These are phyloP conservation scores for Schizothecium vesticola DNA, from an alignment of 495 filamentous ascomycete genomes.

Conservation along the genomic window DNA sequence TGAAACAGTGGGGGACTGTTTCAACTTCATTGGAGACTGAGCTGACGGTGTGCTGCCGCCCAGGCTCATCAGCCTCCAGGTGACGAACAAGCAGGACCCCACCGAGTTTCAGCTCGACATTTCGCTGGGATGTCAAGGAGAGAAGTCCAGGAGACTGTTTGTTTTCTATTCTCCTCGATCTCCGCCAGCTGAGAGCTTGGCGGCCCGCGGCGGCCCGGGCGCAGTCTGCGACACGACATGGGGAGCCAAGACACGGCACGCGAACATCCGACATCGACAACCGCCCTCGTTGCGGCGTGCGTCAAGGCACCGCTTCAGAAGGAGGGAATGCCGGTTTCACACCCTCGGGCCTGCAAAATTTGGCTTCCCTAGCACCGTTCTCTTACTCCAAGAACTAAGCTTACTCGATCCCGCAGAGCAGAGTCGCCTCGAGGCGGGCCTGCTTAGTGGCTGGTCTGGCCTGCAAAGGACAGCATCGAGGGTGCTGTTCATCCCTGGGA, in stretches of 20 bases:
- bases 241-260: conserved; percentile 12
- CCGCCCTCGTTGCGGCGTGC: conserved; percentile 10
- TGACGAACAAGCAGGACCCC: too few relatives aligned
- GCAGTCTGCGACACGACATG: conserved; percentile 16
- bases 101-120: not conserved
- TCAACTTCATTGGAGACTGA: not conserved
- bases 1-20: conserved; percentile 5
- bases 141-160: conserved; percentile 11
- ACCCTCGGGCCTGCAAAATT: conserved; percentile 21
- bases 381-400: conserved; percentile 4
- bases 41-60: not conserved
- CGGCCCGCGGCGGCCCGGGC: conserved; percentile 3
- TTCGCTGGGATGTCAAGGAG: not conserved
- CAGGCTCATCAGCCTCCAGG: not conserved
- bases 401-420: not conserved
- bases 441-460: not conserved
- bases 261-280: conserved; percentile 11
- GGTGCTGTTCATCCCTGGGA: not conserved
- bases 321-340: conserved; percentile 26
- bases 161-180: conserved; percentile 3
- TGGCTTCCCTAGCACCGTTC: conserved; percentile 6
- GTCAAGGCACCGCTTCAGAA: conserved; percentile 11
- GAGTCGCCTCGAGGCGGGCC: not conserved
- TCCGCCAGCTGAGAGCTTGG: not conserved
- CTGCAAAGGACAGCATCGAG: not conserved